These are phyloP conservation scores for Leccinum arenicola DNA, from an alignment of 768 basidiomycete species.

Conservation along the genomic window DNA sequence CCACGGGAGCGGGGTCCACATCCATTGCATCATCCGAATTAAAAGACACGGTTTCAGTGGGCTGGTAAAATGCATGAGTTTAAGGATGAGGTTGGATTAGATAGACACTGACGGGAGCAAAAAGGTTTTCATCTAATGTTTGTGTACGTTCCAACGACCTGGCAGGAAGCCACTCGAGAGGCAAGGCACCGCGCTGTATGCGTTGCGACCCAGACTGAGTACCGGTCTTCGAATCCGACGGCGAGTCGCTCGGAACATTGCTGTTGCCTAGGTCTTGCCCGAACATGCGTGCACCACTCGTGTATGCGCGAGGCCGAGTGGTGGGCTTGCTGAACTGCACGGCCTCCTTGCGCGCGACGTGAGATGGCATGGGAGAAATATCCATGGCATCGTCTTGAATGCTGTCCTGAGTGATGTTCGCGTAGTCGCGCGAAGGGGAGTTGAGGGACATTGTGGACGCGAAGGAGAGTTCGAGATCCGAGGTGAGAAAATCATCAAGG, in stretches of 20 bases:
- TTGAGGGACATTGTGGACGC: conserved; percentile 79
- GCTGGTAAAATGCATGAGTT: conserved; percentile 27
- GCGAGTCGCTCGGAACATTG: conserved; percentile 31
- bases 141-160: conserved; percentile 23
- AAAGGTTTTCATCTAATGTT: conserved; percentile 26
- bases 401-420: conserved; percentile 46
- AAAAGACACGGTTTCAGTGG: conserved; percentile 37
- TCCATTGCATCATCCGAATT: conserved; percentile 75
- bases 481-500: conserved; percentile 64
- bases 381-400: conserved; percentile 70
- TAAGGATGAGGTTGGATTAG: conserved; percentile 1
- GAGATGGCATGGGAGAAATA: conserved; percentile 65
- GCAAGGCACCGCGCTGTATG: conserved; percentile 61
- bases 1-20: conserved; percentile 57
- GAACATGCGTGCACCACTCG: conserved; percentile 64
- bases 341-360: conserved; percentile 24
- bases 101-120: conserved; percentile 26
- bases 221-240: conserved; percentile 24
- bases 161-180: conserved; percentile 53
- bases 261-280: conserved; percentile 73
- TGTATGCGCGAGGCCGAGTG: conserved; percentile 62
- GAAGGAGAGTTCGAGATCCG: conserved; percentile 81
- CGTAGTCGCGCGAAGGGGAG: conserved; percentile 56
- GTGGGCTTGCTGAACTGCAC: conserved; percentile 30
- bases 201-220: conserved; percentile 48